phyloP scores from a whole-genome alignment of 78 protist species.

The Isochrysis galbana region DNA sequence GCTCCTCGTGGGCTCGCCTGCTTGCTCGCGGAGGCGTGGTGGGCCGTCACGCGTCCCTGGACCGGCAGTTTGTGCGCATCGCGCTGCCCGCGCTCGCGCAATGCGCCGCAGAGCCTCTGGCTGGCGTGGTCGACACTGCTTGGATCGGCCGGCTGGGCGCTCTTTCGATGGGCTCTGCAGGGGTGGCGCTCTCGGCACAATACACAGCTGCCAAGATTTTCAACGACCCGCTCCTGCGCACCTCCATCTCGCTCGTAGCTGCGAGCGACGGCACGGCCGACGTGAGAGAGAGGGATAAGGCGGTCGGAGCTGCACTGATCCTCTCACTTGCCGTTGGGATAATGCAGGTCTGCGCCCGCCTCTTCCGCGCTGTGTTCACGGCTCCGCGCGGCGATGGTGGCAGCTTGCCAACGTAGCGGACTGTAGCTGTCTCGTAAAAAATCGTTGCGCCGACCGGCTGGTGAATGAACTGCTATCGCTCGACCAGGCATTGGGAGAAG shows the following conservation, averaged over 20 bases:
- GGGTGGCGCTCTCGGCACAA: slow-evolving; percentile 18
- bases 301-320: neutral
- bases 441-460: no score
- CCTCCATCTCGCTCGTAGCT: slow-evolving; percentile 32
- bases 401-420: no score
- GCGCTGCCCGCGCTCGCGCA: slow-evolving; percentile 14
- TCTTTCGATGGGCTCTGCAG: neutral
- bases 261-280: neutral
- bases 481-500: no score
- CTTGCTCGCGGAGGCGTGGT: neutral
- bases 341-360: no score
- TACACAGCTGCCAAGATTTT: neutral
- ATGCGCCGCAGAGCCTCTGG: slow-evolving; percentile 35
- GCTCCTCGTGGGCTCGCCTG: no score
- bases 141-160: slow-evolving; percentile 30
- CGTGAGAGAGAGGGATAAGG: neutral
- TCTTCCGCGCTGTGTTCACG: no score
- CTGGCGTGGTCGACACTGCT: slow-evolving; percentile 22
- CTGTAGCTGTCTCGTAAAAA: no score
- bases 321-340: slow-evolving; percentile 3
- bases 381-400: no score
- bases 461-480: no score
- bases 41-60: no score
- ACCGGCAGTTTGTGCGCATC: neutral
- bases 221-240: slow-evolving; percentile 38